Conservation (phyloP, 2,329 filamentous ascomycete genomes). For the Fusarium sp. region DNA sequence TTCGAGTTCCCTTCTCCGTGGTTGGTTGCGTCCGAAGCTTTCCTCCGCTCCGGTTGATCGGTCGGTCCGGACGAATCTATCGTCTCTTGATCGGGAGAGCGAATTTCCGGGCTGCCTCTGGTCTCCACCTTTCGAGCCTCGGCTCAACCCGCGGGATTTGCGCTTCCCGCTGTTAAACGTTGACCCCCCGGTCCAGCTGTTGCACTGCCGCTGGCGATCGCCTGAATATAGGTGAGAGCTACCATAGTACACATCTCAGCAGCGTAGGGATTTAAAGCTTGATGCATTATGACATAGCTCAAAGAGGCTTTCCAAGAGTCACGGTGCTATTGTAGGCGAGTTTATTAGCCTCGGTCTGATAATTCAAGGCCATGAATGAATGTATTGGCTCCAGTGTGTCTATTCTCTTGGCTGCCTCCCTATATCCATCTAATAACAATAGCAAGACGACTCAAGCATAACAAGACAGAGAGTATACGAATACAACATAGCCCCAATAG, state of each 20-base stretch:
- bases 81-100: conserved; percentile 9
- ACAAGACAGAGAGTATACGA: not conserved
- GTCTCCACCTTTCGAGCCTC: conserved; percentile 14
- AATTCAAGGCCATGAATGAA: not conserved
- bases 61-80: conserved; percentile 10
- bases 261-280: conserved; percentile 30
- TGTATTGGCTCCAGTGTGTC: conserved; percentile 3
- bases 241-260: conserved; percentile 30
- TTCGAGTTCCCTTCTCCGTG: conserved; percentile 18
- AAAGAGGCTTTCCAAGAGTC: not conserved
- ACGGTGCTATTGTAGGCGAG: not conserved
- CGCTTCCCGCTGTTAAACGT: conserved; percentile 21
- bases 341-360: not conserved
- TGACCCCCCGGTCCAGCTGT: conserved; percentile 17
- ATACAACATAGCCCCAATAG: not conserved
- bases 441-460: not conserved
- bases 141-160: conserved; percentile 35
- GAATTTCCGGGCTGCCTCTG: conserved; percentile 38
- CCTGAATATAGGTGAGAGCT: conserved; percentile 28
- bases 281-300: conserved; percentile 19
- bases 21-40: conserved; percentile 18
- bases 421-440: not conserved
- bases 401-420: conserved; percentile 35
- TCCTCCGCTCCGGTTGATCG: conserved; percentile 31
- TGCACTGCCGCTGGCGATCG: conserved; percentile 33